Evolutionary conservation across 2,329 filamentous ascomycete species (phyloP), one percentile per base, ranked within the genome.

Genomic region (Thielaviopsis musarum): DNA sequence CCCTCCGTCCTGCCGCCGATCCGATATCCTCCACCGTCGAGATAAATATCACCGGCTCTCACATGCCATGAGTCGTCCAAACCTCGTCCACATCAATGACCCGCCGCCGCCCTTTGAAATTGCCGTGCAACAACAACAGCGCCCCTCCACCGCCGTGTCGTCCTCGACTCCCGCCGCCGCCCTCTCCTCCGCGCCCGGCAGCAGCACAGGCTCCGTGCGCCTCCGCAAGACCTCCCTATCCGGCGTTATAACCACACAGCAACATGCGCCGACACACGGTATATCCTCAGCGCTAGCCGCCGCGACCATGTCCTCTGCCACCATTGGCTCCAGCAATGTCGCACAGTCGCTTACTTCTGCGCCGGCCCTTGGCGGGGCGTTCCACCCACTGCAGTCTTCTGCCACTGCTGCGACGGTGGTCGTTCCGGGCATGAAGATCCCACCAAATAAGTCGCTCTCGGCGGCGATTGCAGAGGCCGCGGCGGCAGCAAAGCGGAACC

Each of bases 31-130:
- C n/a, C 5, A 10, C 30, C 30, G 30, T 10, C 30, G 30, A 34
- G 10, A 34, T 34, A 34, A 34, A 5, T 12, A 5, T 10, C 30
- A 24, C 21, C 38, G 22, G 28, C 52, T 22, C 41, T 24, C 52
- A 19, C 24, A 48, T 52, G 56, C 54, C 53, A 59, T 59, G 60
- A 57, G 49, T 52, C 57, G 55, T 19, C 53, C 52, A 10, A 58
- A 38, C 49, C 22, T 58, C 21, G 38, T 52, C 56, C 45, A 58
- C 54, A 49, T 57, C 41, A 48, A 53, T 53, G 59, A 59, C 59
- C 61, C 56, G 10, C 61, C 59, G 54, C 59, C 61, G 21, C 57
- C 56, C 19, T 55, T 63, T 51, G 59, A 61, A 51, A 21, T 38
- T 38, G 54, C 34, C 52, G 51, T 61, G 22, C 38, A 30, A 19